Conservation (phyloP, 2,329 filamentous ascomycete species). For the Fusarium transvaalense region DNA sequence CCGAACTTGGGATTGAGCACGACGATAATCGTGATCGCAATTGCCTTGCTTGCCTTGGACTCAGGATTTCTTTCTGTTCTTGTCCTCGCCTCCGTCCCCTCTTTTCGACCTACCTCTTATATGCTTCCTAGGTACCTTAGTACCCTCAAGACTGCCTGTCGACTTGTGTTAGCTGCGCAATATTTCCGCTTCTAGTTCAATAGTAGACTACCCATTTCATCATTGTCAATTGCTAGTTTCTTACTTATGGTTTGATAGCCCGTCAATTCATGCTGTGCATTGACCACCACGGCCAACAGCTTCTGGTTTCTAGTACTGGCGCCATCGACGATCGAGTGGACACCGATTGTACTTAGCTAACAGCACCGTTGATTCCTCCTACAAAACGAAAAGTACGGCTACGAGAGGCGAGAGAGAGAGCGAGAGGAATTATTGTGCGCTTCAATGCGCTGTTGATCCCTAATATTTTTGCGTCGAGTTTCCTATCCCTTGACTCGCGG, state of each 20-base stretch:
- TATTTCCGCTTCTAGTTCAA: conserved; percentile 5
- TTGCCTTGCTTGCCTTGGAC: conserved; percentile 3
- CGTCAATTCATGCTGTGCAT: conserved; percentile 28
- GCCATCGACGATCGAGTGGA: conserved; percentile 32
- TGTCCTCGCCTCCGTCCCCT: background rate
- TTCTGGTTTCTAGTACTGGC: conserved; percentile 12
- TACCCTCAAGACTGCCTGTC: background rate
- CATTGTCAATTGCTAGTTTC: conserved; percentile 7
- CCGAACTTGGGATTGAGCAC: conserved; percentile 6
- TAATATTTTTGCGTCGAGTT: background rate
- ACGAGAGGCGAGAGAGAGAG: background rate
- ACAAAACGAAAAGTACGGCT: background rate
- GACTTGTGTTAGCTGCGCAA: conserved; percentile 3
- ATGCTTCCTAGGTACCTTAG: too few species aligned
- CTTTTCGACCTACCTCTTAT: background rate
- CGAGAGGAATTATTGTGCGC: conserved; percentile 5
- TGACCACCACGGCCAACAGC: conserved; percentile 20
- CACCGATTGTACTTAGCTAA: conserved; percentile 4
- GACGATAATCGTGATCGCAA: conserved; percentile 16
- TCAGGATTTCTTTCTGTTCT: background rate
- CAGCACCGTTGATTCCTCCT: conserved; percentile 1
- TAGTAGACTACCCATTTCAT: conserved; percentile 1
- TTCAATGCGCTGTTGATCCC: conserved; percentile 14
- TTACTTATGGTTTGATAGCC: conserved; percentile 12
- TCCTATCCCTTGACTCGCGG: conserved; percentile 20